Base-by-base conservation (phyloP, 768 basidiomycete genomes). In the Tylopilus intermedius region DNA sequence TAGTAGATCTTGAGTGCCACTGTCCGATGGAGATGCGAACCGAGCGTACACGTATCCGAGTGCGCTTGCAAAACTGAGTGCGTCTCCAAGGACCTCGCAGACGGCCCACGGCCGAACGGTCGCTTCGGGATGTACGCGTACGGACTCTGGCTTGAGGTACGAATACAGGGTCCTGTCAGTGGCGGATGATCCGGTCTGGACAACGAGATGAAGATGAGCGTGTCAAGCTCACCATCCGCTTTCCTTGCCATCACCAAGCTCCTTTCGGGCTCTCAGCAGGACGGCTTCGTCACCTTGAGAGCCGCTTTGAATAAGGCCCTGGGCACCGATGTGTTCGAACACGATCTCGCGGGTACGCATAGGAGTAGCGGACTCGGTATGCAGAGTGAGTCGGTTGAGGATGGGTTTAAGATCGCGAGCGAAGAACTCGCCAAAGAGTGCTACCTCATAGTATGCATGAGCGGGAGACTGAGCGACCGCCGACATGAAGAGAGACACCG, bases 81-180 rank as follows among this genome's bases (percentile, higher is more conserved):
- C 88, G 66, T 93, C 88, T 1, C 90, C 90, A 24, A 81, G 75
- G 21, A 92, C 84, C 61, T 88, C 80, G 55, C 83, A 86, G 30
- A 81, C 85, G 13, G 88, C 84, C 84, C 90, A 91, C 9, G 90
- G 88, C 45, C 90, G 78, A 44, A 93, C 90, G 3, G 90, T 93
- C 1, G 89, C 88, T 64, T 91, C 88, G 9, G 90, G 89, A 59
- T 91, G 86, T 14, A 85, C 83, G 42, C 89, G 80, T 10, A 82
- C 82, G n/a, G 86, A 84, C 66, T 92, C 90, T 47, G 90, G 89
- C 65, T 89, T 90, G 51, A 90, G 72, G 65, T 86, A 88, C 22
- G 89, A 88, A 65, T 84, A 89, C 14, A 93, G 67, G 8, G 83
- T 74, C 89, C 88, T 90, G 18, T 18, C 18, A 18, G 18, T 18